phyloP scores from a whole-genome alignment of 2,329 filamentous ascomycete genomes.

The Talaromyces sp. region DNA sequence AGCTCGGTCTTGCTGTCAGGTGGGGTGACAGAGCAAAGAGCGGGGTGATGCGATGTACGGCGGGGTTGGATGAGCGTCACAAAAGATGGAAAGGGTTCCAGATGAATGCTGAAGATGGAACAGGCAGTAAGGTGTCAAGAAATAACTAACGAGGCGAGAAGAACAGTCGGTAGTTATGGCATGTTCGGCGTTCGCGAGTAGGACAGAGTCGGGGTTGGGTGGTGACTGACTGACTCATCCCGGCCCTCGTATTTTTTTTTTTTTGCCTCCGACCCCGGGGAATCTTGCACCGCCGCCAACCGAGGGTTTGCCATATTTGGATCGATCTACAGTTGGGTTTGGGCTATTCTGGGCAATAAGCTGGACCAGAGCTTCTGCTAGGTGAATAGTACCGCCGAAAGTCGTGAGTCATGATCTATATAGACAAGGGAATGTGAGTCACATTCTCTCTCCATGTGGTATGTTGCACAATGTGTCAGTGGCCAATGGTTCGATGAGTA shows the following conservation, averaged over 20 bases:
- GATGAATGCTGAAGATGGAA: not conserved
- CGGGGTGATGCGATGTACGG: not conserved
- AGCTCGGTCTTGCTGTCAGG: slow-evolving; percentile 9
- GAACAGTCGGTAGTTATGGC: not conserved
- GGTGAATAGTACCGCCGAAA: not conserved
- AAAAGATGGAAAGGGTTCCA: not conserved
- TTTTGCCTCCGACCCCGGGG: not conserved
- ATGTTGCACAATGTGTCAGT: not conserved
- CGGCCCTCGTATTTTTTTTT: not conserved
- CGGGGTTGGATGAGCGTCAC: not conserved
- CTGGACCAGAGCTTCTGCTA: not conserved
- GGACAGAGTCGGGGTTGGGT: not conserved
- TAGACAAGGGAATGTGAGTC: not conserved
- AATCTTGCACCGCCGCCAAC: not conserved
- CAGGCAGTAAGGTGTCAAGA: not conserved
- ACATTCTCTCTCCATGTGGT: not conserved
- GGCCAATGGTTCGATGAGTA: not conserved
- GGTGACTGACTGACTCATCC: not conserved
- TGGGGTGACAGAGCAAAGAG: slow-evolving; percentile 10
- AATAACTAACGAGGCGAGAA: not conserved
- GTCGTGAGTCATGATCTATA: not conserved
- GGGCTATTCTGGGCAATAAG: not conserved
- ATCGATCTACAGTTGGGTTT: not conserved
- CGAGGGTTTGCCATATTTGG: not conserved
- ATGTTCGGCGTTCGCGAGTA: not conserved